Evolutionary conservation across 257 asterid genomes (phyloP).

Genomic region (Voacanga thouarsii): DNA sequence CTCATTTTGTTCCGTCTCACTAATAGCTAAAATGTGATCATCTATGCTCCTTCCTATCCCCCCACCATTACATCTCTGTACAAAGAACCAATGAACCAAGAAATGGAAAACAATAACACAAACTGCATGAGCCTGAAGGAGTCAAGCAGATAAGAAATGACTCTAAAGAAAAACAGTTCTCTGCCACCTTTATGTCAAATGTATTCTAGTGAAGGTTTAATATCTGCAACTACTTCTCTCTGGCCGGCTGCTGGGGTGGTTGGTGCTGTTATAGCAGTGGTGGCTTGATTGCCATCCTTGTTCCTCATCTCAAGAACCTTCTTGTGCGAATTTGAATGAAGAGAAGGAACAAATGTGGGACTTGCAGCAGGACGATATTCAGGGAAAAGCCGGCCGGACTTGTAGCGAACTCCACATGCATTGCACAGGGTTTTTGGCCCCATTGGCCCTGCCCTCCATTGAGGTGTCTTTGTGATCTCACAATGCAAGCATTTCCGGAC

Average conservation of each 20-base stretch:
- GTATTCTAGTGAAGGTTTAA: conserved; percentile 15
- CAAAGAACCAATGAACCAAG: conserved; percentile 44
- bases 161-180: conserved; percentile 4
- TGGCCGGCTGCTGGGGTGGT: conserved; percentile 17
- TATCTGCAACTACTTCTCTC: conserved; percentile 22
- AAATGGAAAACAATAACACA: conserved; percentile 11
- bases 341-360: conserved; percentile 47
- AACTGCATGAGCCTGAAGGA: conserved; percentile 12
- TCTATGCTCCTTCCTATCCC: conserved; percentile 29
- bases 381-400: conserved; percentile 56
- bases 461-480: conserved; percentile 62
- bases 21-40: conserved; percentile 14
- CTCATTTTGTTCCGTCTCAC: background rate
- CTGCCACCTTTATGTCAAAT: conserved; percentile 15
- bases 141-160: background rate
- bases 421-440: conserved; percentile 64
- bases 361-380: conserved; percentile 63
- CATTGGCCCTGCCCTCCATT: conserved; percentile 62
- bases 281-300: conserved; percentile 8
- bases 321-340: conserved; percentile 66
- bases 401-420: conserved; percentile 60
- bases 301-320: conserved; percentile 54
- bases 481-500: conserved; percentile 57
- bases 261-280: background rate
- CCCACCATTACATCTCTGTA: conserved; percentile 34